These are phyloP conservation scores for Geranomyces michiganensis DNA, from an alignment of 192 early-diverging fungal genomes.

Conservation along the genomic window DNA sequence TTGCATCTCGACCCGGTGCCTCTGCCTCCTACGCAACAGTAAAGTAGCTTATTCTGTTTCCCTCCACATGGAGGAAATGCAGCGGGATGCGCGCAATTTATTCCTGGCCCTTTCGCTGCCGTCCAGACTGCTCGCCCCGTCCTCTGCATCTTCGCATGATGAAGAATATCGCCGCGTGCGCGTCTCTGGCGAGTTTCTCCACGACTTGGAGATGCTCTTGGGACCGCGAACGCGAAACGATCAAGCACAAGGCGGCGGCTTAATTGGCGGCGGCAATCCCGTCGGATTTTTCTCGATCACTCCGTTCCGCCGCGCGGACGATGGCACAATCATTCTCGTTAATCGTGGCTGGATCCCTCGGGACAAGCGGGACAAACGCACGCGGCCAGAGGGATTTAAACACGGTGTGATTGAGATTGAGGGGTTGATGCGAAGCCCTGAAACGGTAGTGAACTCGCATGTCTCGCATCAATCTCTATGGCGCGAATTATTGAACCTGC, in stretches of 20 bases:
- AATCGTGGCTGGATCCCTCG: constrained; percentile 88
- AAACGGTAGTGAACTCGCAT: no score
- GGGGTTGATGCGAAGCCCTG: constrained; percentile 3
- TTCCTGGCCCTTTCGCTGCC: no score
- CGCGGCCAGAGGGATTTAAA: neutral
- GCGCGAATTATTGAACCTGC: no score
- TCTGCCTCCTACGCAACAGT: constrained; percentile 33
- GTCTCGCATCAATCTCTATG: no score
- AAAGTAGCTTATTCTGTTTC: neutral
- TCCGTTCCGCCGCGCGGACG: constrained; percentile 38
- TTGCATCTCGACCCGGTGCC: constrained; percentile 45
- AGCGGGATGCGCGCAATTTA: neutral
- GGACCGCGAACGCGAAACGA: constrained; percentile 64
- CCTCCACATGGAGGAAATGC: no score
- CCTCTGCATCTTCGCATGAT: neutral
- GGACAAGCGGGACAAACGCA: constrained; percentile 36
- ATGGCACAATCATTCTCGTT: constrained; percentile 68
- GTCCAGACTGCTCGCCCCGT: constrained; percentile 38
- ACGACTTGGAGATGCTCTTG: constrained; percentile 79
- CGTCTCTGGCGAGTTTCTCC: constrained; percentile 68
- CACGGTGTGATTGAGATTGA: constrained; percentile 28
- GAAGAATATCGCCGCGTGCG: constrained; percentile 76
- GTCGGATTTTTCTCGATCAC: constrained; percentile 44
- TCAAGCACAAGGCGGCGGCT: constrained; percentile 14
- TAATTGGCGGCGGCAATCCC: constrained; percentile 9